Base-by-base conservation (phyloP, 1,284 basidiomycete species). In the Puccinia polysora region DNA sequence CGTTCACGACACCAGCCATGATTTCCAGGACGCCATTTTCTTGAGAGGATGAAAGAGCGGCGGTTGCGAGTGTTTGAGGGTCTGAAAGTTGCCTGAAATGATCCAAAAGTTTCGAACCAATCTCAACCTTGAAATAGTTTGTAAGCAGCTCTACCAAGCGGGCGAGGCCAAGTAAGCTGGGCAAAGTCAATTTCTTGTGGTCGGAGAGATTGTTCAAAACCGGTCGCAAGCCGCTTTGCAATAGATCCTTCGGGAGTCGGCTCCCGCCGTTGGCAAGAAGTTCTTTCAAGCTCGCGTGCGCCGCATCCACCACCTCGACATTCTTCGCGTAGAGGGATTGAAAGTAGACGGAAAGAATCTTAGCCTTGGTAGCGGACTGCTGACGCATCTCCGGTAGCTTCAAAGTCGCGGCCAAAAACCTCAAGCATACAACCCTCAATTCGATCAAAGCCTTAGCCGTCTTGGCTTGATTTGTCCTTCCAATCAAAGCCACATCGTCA, bases 41-140 rank as follows among this genome's bases (percentile, higher is more conserved):
- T 15, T 87, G 84, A 23, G 94, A 82, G 0, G 92, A 89, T 4
- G 88, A 83, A 71, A 86, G 85, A 0, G 91, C 87, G 0, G 91
- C 88, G 58, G 86, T 86, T 73, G 85, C 85, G n/a, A 95, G 83
- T 83, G 90, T 87, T 76, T 89, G 87, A 45, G 88, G 82, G 77
- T 91, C 89, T 36, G 93, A 90, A 20, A 97, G 88, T 40, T 89
- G 87, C 62, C 89, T 87, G 82, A 95, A 96, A 80, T 99, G 96
- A 77, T 97, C 94, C 18, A 99, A 84, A 7, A 99, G 85, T 82
- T 98, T 98, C 80, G 91, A 87, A 8, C 96, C 97, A 76, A 99
- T 98, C 82, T 99, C 96, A 52, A 98, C 95, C 80, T 98, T 98
- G 87, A 99, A 99, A 82, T 99, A 99, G 80, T 96, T 97, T 58